phyloP scores from a whole-genome alignment of 345 rosid species.

The Eutrema yunnanense region DNA sequence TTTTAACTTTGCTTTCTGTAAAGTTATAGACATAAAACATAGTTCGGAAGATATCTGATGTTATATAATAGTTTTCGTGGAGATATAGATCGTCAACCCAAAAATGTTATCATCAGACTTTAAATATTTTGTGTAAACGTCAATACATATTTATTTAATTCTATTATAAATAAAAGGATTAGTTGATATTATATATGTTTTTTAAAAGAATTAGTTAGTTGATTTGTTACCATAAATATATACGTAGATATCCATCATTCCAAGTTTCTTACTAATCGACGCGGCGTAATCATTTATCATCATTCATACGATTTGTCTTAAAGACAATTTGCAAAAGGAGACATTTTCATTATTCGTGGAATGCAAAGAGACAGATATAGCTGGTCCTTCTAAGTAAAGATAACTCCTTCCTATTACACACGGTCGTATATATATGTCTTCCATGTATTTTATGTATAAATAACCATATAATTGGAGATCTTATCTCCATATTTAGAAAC shows the following conservation, averaged over 20 bases:
- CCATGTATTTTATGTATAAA: background rate
- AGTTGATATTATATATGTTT: too few species aligned
- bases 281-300: constrained; percentile 11
- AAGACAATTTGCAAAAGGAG: background rate
- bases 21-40: too few species aligned
- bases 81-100: too few species aligned
- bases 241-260: constrained; percentile 7
- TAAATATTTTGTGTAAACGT: too few species aligned
- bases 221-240: background rate
- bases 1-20: too few species aligned
- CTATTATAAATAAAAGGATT: too few species aligned
- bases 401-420: background rate
- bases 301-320: background rate
- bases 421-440: background rate
- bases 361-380: background rate
- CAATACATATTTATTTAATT: too few species aligned
- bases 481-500: background rate
- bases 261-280: background rate
- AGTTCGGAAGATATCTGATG: too few species aligned
- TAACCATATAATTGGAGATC: background rate
- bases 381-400: constrained; percentile 23
- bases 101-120: too few species aligned
- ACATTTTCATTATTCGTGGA: background rate
- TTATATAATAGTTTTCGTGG: too few species aligned
- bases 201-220: background rate